Conservation (phyloP, 2,329 filamentous ascomycete species). For the Hyphodiscus sp. region DNA sequence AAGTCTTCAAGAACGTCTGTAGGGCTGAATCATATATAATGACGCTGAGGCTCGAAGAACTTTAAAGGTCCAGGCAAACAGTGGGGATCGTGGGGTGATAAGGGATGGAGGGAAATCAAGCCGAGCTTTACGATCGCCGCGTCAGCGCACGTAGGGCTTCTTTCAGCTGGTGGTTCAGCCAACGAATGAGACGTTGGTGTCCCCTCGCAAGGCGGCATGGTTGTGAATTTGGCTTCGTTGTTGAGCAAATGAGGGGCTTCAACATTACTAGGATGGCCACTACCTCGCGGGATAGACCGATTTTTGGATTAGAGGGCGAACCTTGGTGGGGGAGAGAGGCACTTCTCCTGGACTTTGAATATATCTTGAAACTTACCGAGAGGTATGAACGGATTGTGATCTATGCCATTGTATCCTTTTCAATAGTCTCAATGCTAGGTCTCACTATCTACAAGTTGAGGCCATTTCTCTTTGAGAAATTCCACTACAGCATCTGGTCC, state of each 20-base stretch:
- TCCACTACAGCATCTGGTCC: conserved; percentile 51
- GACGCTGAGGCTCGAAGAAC: not conserved
- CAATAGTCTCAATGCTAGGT: too few relatives aligned
- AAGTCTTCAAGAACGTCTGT: not conserved
- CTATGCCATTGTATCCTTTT: too few relatives aligned
- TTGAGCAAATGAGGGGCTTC: not conserved
- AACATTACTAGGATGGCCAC: too few relatives aligned
- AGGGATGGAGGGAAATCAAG: not conserved
- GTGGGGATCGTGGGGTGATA: not conserved
- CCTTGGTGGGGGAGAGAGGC: not conserved
- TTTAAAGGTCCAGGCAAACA: not conserved
- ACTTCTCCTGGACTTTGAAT: too few relatives aligned
- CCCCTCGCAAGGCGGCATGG: not conserved
- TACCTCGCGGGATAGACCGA: not conserved
- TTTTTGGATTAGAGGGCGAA: not conserved
- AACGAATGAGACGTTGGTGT: not conserved
- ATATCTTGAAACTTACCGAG: too few relatives aligned
- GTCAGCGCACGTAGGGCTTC: not conserved
- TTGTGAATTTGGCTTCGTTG: not conserved
- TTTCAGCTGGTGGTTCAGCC: not conserved
- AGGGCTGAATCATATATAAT: not conserved
- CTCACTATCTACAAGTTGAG: conserved; percentile 16
- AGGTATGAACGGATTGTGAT: too few relatives aligned
- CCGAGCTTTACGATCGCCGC: not conserved
- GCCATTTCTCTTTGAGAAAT: conserved; percentile 37